Percentiles rank a stretch among this genome's conserved stretches.
Evolutionary conservation across 441 rosid species (phyloP).

Genomic region (Eutrema salsugineum): DNA sequence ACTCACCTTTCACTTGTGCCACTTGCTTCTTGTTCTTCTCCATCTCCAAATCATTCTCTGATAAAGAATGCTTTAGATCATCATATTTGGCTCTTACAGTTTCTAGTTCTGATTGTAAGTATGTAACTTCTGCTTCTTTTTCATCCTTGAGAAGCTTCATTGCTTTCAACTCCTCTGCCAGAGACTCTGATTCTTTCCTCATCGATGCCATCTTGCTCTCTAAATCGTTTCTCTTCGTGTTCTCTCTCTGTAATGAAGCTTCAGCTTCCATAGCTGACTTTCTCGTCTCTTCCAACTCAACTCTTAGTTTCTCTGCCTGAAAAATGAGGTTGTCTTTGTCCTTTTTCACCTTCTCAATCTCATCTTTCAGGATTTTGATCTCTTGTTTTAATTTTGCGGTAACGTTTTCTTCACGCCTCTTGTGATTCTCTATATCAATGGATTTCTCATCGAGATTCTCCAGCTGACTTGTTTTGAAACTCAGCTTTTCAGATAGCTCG

Average conservation of each 20-base stretch:
- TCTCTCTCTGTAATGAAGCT: slow-evolving; percentile 37
- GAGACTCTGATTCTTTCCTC: slow-evolving; percentile 48
- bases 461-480: slow-evolving; percentile 40
- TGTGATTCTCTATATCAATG: slow-evolving; percentile 46
- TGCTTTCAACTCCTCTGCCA: slow-evolving; percentile 39
- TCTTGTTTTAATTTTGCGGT: slow-evolving; percentile 36
- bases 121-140: slow-evolving; percentile 39
- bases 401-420: slow-evolving; percentile 49
- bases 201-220: slow-evolving; percentile 35
- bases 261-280: slow-evolving; percentile 42
- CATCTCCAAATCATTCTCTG: slow-evolving; percentile 51
- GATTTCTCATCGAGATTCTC: slow-evolving; percentile 51
- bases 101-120: slow-evolving; percentile 44
- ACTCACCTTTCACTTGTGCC: slow-evolving; percentile 49
- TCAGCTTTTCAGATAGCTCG: slow-evolving; percentile 43
- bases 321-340: slow-evolving; percentile 37
- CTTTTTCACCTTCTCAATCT: slow-evolving; percentile 42
- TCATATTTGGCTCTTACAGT: slow-evolving; percentile 34
- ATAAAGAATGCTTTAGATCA: slow-evolving; percentile 43
- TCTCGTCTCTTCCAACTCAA: slow-evolving; percentile 46
- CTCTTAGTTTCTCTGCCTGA: slow-evolving; percentile 45
- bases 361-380: slow-evolving; percentile 43
- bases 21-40: slow-evolving; percentile 66
- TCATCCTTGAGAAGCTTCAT: slow-evolving; percentile 46
- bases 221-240: slow-evolving; percentile 43